Evolutionary conservation across 1,139 yeast genomes (phyloP).

Genomic region (Nakaseomyces nivariensis): DNA sequence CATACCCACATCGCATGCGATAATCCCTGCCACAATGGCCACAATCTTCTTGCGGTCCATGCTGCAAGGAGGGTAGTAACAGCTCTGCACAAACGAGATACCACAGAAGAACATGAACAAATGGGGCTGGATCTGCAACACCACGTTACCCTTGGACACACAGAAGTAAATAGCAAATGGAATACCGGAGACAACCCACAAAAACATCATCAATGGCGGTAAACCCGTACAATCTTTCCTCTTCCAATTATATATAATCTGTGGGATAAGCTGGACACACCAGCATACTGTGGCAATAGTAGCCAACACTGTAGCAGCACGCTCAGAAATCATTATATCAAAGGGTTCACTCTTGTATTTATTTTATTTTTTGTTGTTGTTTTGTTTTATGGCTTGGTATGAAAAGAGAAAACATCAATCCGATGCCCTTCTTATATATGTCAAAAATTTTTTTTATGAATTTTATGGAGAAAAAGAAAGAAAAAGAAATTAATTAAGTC

Average conservation of each 20-base stretch:
- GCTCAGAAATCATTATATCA: slow-evolving; percentile 17
- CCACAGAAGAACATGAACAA: slow-evolving; percentile 65
- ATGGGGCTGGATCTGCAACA: slow-evolving; percentile 79
- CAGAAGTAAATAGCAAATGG: slow-evolving; percentile 79
- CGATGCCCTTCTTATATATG: background rate
- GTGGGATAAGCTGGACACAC: slow-evolving; percentile 87
- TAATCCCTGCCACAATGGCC: slow-evolving; percentile 32
- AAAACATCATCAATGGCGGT: slow-evolving; percentile 72
- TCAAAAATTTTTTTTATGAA: background rate
- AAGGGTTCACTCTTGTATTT: no score
- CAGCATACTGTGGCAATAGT: slow-evolving; percentile 83
- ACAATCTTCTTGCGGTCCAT: slow-evolving; percentile 35
- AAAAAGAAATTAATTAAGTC: background rate
- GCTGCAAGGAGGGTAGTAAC: slow-evolving; percentile 69
- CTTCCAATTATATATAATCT: slow-evolving; percentile 59
- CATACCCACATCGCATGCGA: slow-evolving; percentile 43
- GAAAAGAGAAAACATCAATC: no score
- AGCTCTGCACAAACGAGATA: slow-evolving; percentile 58
- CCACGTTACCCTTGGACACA: slow-evolving; percentile 60
- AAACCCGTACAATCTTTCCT: slow-evolving; percentile 77
- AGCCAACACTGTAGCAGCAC: slow-evolving; percentile 70
- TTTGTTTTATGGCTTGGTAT: background rate
- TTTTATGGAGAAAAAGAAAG: background rate
- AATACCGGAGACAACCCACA: slow-evolving; percentile 76
- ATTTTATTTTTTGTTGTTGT: background rate